Conservation (phyloP, 2,329 filamentous ascomycete genomes). For the Claviceps quebecensis region DNA sequence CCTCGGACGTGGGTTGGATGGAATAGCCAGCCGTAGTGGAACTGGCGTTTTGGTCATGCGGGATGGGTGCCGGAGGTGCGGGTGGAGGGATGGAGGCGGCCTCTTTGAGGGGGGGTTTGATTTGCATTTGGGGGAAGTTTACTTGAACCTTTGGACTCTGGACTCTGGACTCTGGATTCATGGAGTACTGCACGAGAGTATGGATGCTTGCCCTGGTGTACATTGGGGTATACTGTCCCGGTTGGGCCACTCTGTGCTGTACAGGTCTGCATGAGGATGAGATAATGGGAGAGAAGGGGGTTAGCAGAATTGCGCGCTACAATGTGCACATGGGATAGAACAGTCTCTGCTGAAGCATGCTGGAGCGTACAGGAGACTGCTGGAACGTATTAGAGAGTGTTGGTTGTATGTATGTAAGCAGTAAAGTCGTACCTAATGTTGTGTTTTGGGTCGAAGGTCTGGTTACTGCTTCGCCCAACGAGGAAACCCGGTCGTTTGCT, state of each 20-base stretch:
- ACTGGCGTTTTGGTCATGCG: constrained; percentile 9
- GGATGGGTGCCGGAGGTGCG: constrained; percentile 4
- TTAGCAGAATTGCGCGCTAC: background rate
- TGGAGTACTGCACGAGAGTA: background rate
- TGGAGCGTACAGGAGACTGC: no score
- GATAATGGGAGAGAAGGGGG: background rate
- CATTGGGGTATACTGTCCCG: no score
- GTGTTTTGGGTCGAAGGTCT: no score
- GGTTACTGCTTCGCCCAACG: no score
- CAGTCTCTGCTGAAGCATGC: no score
- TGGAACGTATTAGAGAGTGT: no score
- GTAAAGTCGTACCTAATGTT: no score
- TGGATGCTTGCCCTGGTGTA: background rate
- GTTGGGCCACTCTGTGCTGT: no score
- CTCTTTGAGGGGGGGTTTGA: background rate
- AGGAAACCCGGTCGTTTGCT: no score
- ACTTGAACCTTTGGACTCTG: background rate
- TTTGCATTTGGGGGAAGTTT: background rate
- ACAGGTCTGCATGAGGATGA: background rate
- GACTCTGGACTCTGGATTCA: no score
- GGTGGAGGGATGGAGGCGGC: constrained; percentile 3
- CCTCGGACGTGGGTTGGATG: constrained; percentile 85
- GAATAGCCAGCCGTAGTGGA: constrained; percentile 47
- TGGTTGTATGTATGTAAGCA: no score
- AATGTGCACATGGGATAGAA: no score